Evolutionary conservation across 2,329 filamentous ascomycete genomes (phyloP).

Genomic region (Microdochium bolleyi): DNA sequence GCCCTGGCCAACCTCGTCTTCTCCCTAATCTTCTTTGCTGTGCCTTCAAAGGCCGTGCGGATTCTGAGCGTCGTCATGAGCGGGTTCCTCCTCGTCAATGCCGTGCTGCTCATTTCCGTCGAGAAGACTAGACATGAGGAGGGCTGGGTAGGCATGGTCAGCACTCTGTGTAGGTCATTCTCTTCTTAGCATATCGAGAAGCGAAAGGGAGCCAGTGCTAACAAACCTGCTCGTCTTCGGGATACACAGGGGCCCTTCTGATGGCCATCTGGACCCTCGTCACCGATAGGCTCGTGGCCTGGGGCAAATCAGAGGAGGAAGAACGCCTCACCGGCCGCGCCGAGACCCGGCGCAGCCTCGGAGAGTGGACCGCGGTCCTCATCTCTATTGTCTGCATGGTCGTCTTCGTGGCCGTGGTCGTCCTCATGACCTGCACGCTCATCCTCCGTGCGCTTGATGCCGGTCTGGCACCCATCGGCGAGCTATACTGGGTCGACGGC

Average conservation of each 20-base stretch:
- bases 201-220: conserved; percentile 5
- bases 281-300: conserved; percentile 75
- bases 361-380: conserved; percentile 79
- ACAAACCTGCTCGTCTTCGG: not conserved
- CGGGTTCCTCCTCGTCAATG: conserved; percentile 60
- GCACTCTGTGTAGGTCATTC: conserved; percentile 53
- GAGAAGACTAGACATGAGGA: conserved; percentile 72
- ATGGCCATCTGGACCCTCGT: conserved; percentile 73
- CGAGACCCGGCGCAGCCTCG: conserved; percentile 73
- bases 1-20: conserved; percentile 69
- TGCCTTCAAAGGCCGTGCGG: conserved; percentile 72
- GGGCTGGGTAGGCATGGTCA: conserved; percentile 83
- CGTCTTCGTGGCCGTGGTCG: conserved; percentile 56
- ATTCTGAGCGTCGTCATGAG: conserved; percentile 63
- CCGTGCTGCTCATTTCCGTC: conserved; percentile 73
- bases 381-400: conserved; percentile 64
- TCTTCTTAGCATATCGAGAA: not conserved
- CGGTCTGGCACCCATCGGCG: conserved; percentile 63
- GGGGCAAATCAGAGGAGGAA: conserved; percentile 91
- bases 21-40: conserved; percentile 77
- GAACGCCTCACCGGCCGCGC: conserved; percentile 82
- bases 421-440: conserved; percentile 74
- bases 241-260: conserved; percentile 54
- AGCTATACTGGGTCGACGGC: conserved; percentile 72
- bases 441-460: conserved; percentile 75